Base-by-base conservation (phyloP, 129 eudicot genomes). In the Kitagawia praeruptora region DNA sequence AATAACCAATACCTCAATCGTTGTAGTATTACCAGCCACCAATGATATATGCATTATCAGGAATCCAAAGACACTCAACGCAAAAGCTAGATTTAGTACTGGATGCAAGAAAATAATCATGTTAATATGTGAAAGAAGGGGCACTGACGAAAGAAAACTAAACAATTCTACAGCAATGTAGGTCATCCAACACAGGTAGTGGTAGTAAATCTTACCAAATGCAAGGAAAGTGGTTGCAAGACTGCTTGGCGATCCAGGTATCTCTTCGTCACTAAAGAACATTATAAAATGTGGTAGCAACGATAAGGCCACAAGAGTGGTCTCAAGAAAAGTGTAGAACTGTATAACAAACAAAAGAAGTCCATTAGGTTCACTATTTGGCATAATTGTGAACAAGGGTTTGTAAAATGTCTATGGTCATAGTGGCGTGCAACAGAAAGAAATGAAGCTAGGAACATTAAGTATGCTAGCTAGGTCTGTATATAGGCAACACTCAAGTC, bases 211-310 rank as follows among this genome's bases (percentile, higher is more conserved):
- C 46, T 38, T 92, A 96, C 99, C 99, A 85, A 96, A 96, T 31
- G 99, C 93, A 46, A 96, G 98, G 85, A 96, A 96, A 78, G 98
- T 96, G 58, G 99, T 91, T 70, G 99, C 99, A 41, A 96, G 91
- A 80, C 89, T 88, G 88, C 98, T 87, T 38, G 99, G 99, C 5
- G 98, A 81, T 72, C 97, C 99, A 16, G 96, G 91, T 86, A 96
- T 96, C 93, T 96, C 99, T 76, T 87, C 98, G 27, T 96, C 99
- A 78, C 92, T 85, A 80, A 96, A 96, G 89, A 96, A 96, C 75
- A 86, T 90, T 80, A 96, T 81, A 83, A 96, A 92, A 74, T 92
- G 91, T 8, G 98, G 93, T 74, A 96, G 82, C 78, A 96, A 86
- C 13, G 96, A 88, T 79, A 96, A 78, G 37, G 98, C 75, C 64